phyloP scores from a whole-genome alignment of 768 basidiomycete species.

The Naganishia onofrii region DNA sequence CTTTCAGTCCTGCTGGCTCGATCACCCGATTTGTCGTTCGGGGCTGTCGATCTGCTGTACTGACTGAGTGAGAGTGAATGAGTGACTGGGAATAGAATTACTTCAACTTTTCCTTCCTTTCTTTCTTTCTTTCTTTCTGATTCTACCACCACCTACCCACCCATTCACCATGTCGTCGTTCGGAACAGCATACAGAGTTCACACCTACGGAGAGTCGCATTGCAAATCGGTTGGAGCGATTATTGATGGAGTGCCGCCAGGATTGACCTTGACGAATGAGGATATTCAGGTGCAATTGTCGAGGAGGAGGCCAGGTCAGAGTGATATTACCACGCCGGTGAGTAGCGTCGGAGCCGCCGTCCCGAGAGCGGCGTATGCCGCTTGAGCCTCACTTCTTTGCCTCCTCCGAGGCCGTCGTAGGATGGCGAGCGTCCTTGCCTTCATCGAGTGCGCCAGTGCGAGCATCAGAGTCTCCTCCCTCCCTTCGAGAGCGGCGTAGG shows the following conservation, averaged over 20 bases:
- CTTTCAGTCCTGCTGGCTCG: no score
- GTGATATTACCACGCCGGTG: slow-evolving; percentile 91
- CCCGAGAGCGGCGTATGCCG: background rate
- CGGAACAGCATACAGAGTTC: slow-evolving; percentile 85
- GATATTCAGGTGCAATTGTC: slow-evolving; percentile 91
- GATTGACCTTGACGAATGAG: slow-evolving; percentile 69
- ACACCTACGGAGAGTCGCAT: slow-evolving; percentile 97
- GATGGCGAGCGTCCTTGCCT: no score
- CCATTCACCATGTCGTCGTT: slow-evolving; percentile 86
- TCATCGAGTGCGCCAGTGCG: no score
- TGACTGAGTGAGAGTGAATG: no score
- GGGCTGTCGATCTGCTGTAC: no score
- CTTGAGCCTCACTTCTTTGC: no score
- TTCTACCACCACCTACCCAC: no score
- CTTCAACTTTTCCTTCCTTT: background rate
- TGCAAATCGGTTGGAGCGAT: slow-evolving; percentile 96
- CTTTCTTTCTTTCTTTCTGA: background rate
- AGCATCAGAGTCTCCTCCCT: no score
- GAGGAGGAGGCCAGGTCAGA: slow-evolving; percentile 89
- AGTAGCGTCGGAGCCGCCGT: slow-evolving; percentile 45
- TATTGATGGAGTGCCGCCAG: slow-evolving; percentile 95
- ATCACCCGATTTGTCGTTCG: no score
- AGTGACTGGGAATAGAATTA: background rate
- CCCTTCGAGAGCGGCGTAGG: no score
- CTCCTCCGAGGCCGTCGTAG: no score